Percentiles rank a stretch among this genome's conserved stretches.
Evolutionary conservation across 1,284 basidiomycete genomes (phyloP).

Genomic region (Schizopora paradoxa): DNA sequence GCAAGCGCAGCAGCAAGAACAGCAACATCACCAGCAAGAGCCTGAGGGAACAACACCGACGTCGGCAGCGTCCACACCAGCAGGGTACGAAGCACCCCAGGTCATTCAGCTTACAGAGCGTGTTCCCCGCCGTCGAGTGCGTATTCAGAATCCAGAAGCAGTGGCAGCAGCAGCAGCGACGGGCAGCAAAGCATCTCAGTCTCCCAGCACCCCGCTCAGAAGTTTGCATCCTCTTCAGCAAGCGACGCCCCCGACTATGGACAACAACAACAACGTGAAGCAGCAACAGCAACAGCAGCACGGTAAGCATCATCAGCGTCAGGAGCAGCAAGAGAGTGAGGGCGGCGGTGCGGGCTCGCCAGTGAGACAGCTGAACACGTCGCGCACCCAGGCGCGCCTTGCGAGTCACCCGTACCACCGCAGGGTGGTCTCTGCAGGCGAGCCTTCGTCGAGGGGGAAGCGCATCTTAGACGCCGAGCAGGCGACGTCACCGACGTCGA

Average conservation of each 20-base stretch:
- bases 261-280: too few relatives aligned
- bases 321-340: slow-evolving; percentile 2
- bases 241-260: too few relatives aligned
- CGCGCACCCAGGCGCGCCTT: slow-evolving; percentile 5
- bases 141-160: neutral
- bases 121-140: slow-evolving; percentile 5
- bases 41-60: neutral
- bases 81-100: slow-evolving; percentile 13
- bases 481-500: neutral
- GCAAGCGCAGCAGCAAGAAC: slow-evolving; percentile 26
- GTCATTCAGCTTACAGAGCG: slow-evolving; percentile 17
- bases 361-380: neutral
- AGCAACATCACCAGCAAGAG: slow-evolving; percentile 23
- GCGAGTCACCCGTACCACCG: slow-evolving; percentile 9
- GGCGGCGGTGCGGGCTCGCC: too few relatives aligned
- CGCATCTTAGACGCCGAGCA: neutral
- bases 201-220: too few relatives aligned
- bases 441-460: too few relatives aligned
- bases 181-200: too few relatives aligned
- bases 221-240: too few relatives aligned
- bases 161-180: too few relatives aligned
- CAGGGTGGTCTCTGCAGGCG: slow-evolving; percentile 5
- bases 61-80: neutral
- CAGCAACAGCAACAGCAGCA: slow-evolving; percentile 2
- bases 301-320: neutral